Base-by-base conservation (phyloP, 208 protist species). In the Crithidia sp. region DNA sequence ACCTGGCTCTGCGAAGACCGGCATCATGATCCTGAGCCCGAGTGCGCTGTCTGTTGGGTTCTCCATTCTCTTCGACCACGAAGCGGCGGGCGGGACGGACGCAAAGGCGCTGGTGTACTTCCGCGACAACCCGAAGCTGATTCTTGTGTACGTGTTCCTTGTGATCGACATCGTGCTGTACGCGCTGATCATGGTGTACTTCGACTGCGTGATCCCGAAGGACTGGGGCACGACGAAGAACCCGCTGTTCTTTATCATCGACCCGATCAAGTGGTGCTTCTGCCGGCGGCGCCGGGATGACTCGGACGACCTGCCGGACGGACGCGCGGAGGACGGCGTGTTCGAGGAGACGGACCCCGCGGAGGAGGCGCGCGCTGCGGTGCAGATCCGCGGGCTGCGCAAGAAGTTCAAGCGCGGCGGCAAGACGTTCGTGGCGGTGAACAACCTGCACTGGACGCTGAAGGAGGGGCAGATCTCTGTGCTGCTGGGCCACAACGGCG, bases 401-500 rank as follows among this genome's bases (percentile, higher is more conserved):
- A 84, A 84, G 76, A 43, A 14, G 69, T 87, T 63, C 65, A 43
- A 19, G 17, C 66, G 74, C 37, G 74, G 28, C 47, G 45, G 93
- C 40, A 88, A 88, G 59, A 70, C 40, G 41, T 89, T 93, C 53
- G 17, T 81, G 6, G 89, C 86, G 19, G 88, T 96, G 55, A 82
- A 94, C 69, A 68, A 94, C 74, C 72, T 96, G 12, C 81, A 77
- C 72, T 87, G 77, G 81, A 57, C 58, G 49, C 78, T 96, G 71
- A 65, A 62, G 9, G 72, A 83, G 37, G 83, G 79, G 37, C 78
- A 91, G 64, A 85, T 90, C 68, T 90, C 88, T 6, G 90, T 92
- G 17, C 56, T 95, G 17, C 80, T 95, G 37, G 91, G 88, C 2
- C 87, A 87, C 81, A 96, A 96, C 75, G 91, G 91, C 58, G 89